phyloP scores from a whole-genome alignment of 129 eudicot genomes.

The Flaveria sonorensis region DNA sequence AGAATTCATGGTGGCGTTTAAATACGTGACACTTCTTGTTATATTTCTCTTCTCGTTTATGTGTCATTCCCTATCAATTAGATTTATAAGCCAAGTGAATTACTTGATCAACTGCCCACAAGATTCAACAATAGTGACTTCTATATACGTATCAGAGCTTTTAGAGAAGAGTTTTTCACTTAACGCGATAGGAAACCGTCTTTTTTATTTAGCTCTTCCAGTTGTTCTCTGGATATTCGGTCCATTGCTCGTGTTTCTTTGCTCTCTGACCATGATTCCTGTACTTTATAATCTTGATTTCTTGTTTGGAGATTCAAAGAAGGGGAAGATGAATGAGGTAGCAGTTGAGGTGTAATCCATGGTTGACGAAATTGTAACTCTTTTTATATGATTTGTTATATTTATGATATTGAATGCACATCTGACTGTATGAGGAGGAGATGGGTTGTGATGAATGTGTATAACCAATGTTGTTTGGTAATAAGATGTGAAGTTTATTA shows the following conservation, averaged over 20 bases:
- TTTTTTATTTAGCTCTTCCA: conserved; percentile 69
- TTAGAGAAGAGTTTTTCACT: conserved; percentile 71
- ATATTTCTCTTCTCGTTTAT: conserved; percentile 76
- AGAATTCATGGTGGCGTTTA: conserved; percentile 83
- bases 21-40: conserved; percentile 69
- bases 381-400: not conserved
- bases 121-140: conserved; percentile 42
- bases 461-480: not conserved
- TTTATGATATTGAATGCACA: not conserved
- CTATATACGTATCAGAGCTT: conserved; percentile 62
- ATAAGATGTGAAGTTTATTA: too few relatives aligned
- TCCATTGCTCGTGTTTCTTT: conserved; percentile 76
- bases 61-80: conserved; percentile 71
- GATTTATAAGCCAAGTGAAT: conserved; percentile 85
- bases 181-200: conserved; percentile 67
- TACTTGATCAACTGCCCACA: conserved; percentile 83
- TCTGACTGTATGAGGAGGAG: not conserved
- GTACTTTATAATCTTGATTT: conserved; percentile 77
- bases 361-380: not conserved
- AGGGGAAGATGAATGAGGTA: conserved; percentile 21
- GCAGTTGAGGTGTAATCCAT: conserved; percentile 29
- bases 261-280: conserved; percentile 54
- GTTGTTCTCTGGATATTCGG: conserved; percentile 88
- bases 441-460: not conserved
- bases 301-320: conserved; percentile 40